Percentiles rank a stretch among this genome's conserved stretches.
phyloP scores from a whole-genome alignment of 495 filamentous ascomycete species.

The Penicillium simplicissimum region DNA sequence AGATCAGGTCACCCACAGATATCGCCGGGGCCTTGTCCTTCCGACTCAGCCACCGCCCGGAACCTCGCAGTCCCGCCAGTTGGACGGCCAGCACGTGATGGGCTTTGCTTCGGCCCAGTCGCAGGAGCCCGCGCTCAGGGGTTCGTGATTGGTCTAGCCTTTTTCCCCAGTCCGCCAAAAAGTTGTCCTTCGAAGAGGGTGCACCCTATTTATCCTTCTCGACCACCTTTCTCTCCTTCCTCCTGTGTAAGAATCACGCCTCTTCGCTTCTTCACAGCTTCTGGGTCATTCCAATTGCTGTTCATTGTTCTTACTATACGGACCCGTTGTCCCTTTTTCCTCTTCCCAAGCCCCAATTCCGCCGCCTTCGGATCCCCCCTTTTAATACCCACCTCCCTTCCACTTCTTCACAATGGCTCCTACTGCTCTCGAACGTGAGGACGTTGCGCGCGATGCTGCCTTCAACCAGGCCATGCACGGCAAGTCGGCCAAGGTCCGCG shows the following conservation, averaged over 20 bases:
- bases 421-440: constrained; percentile 76
- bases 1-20: constrained; percentile 23
- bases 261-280: constrained; percentile 19
- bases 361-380: constrained; percentile 21
- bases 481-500: constrained; percentile 67
- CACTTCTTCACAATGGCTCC: constrained; percentile 61
- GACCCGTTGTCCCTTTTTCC: constrained; percentile 24
- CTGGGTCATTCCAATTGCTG: constrained; percentile 8
- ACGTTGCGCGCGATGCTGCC: constrained; percentile 85
- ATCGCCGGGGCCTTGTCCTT: constrained; percentile 13
- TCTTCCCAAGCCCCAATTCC: constrained; percentile 13
- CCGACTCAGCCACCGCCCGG: constrained; percentile 28
- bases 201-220: constrained; percentile 11
- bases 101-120: constrained; percentile 4
- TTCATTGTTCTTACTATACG: constrained; percentile 5
- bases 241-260: constrained; percentile 2
- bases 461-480: constrained; percentile 94
- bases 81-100: neutral
- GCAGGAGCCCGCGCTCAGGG: constrained; percentile 12
- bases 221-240: constrained; percentile 8
- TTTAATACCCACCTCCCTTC: constrained; percentile 25
- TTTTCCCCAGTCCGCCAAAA: constrained; percentile 14
- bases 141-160: constrained; percentile 24
- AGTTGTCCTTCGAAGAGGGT: constrained; percentile 9
- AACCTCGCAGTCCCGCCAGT: constrained; percentile 15